Evolutionary conservation across 1,284 basidiomycete genomes (phyloP), one percentile per base, ranked within the genome.

Genomic region (Hymenochaete sp.): DNA sequence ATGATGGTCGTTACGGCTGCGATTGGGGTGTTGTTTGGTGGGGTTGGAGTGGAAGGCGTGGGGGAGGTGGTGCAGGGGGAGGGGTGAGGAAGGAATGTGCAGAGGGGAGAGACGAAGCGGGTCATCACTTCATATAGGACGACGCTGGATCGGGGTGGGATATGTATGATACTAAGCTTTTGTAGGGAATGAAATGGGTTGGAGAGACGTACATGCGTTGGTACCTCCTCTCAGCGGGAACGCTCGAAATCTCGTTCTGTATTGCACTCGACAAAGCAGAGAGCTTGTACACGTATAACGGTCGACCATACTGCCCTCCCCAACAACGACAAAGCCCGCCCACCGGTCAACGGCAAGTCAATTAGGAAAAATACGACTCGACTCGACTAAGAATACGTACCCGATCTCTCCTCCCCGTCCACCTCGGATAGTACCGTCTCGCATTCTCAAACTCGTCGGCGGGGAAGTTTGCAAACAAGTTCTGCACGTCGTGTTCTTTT

Each of bases 341-440:
- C 21, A 47, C 6, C 35, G 44, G 42, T 27, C 33, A 21, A 39
- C 13, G 26, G 28, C 48, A 32, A 42, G 19, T 8, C 4, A 35
- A 6, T 5, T n/a, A 35, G 13, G 14, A 35, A n/a, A 6, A 35
- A n/a, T 4, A 35, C 32, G 21, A 35, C n/a, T n/a, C n/a, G n/a
- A n/a, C n/a, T n/a, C n/a, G 29, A 18, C 26, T 38, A n/a, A 8
- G 38, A 19, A 22, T 3, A 33, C 66, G 6, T 53, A 76, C 83
- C 66, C 79, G 83, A 57, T 86, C 80, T 56, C 83, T 66, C 45
- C 79, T 67, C 1, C 84, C 85, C 1, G 83, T 88, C 82, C 82
- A 88, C 27, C 80, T 70, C 2, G 85, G 82, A 63, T 87, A 87
- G 50, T 79, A 84, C 42, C 68, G 66, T 57, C 74, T 74, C 3